Conservation (phyloP, 345 rosid species). For the Crucihimalaya himalaica region DNA sequence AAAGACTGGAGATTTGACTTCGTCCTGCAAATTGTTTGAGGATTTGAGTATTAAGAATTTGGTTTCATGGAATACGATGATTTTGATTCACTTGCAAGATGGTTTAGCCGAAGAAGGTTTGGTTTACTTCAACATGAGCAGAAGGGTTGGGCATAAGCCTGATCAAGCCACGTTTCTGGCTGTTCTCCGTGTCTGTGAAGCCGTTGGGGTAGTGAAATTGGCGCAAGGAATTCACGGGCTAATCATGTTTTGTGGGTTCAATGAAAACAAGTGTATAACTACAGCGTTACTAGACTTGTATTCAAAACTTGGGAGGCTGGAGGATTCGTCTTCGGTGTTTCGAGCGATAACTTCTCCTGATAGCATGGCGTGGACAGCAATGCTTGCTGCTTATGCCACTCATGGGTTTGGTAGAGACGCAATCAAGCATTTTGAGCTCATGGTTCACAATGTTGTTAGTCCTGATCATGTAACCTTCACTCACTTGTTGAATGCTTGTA, state of each 20-base stretch:
- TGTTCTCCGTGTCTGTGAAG: constrained; percentile 58
- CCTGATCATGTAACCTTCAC: constrained; percentile 84
- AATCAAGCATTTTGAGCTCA: constrained; percentile 52
- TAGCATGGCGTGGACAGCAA: constrained; percentile 76
- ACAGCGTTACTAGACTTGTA: constrained; percentile 58
- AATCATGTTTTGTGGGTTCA: constrained; percentile 42
- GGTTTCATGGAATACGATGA: constrained; percentile 70
- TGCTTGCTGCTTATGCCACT: constrained; percentile 67
- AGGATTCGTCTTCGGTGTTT: constrained; percentile 47
- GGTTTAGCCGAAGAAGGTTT: constrained; percentile 49
- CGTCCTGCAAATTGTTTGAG: constrained; percentile 51
- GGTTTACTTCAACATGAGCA: constrained; percentile 46
- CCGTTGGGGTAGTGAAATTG: constrained; percentile 49
- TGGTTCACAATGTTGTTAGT: constrained; percentile 48
- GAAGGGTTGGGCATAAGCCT: constrained; percentile 45
- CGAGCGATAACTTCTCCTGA: constrained; percentile 54
- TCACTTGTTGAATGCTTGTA: constrained; percentile 74
- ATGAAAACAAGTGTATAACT: constrained; percentile 36
- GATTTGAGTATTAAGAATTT: constrained; percentile 47
- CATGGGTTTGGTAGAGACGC: constrained; percentile 72
- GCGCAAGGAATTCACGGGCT: constrained; percentile 57
- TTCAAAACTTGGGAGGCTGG: constrained; percentile 59
- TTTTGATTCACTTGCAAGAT: constrained; percentile 45
- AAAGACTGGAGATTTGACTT: constrained; percentile 45
- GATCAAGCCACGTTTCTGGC: constrained; percentile 60